Evolutionary conservation across 1,139 yeast genomes (phyloP).

Genomic region (Williopsis jadinii): DNA sequence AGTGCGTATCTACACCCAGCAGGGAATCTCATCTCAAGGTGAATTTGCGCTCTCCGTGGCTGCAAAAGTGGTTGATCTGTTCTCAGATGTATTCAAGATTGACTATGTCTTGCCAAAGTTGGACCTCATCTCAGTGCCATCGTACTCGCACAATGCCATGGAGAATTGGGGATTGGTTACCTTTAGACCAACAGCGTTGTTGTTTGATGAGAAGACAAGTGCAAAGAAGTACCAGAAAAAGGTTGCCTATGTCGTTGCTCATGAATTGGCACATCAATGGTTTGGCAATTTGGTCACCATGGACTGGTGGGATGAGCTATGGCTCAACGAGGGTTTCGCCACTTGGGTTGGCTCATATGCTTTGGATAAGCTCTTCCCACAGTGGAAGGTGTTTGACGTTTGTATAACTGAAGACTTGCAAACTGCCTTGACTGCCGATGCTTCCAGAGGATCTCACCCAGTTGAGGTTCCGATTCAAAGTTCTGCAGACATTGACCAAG

Average conservation of each 20-base stretch:
- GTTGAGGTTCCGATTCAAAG: conserved; percentile 78
- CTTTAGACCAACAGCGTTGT: conserved; percentile 70
- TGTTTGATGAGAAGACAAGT: conserved; percentile 60
- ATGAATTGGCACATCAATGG: conserved; percentile 93
- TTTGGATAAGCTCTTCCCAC: conserved; percentile 70
- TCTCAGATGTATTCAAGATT: conserved; percentile 62
- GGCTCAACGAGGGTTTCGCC: conserved; percentile 91
- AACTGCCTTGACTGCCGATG: conserved; percentile 63
- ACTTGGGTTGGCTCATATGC: conserved; percentile 88
- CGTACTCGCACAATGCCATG: conserved; percentile 86
- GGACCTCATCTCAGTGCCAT: conserved; percentile 79
- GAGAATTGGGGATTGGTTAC: conserved; percentile 89
- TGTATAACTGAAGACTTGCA: conserved; percentile 67
- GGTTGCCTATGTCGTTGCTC: conserved; percentile 84
- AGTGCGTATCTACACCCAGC: conserved; percentile 74
- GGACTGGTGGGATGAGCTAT: conserved; percentile 94
- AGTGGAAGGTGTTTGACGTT: conserved; percentile 79
- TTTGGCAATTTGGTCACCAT: conserved; percentile 87
- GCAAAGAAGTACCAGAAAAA: conserved; percentile 65
- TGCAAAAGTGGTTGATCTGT: conserved; percentile 68
- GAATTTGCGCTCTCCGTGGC: conserved; percentile 65
- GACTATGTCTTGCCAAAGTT: conserved; percentile 77
- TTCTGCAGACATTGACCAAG: conserved; percentile 81
- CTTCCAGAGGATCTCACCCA: conserved; percentile 78
- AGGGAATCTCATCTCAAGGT: conserved; percentile 63